Conservation (phyloP, 2,329 filamentous ascomycete species). For the Lasiodiplodia sp. region DNA sequence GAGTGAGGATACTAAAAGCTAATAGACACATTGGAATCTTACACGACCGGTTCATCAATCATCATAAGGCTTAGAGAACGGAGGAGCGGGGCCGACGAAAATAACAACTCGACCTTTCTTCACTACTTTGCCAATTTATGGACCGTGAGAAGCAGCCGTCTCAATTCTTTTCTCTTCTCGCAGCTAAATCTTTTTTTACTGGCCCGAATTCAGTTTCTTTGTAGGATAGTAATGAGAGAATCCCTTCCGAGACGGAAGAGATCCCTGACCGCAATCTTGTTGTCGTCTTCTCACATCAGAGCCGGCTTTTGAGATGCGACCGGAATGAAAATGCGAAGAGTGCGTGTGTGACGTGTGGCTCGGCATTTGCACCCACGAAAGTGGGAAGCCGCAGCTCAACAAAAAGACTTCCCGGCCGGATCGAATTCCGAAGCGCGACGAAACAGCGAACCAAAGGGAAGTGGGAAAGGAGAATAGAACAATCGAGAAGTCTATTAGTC, state of each 20-base stretch:
- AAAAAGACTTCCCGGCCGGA: neutral
- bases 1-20: neutral
- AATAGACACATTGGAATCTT: neutral
- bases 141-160: neutral
- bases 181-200: neutral
- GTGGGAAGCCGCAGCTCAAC: neutral
- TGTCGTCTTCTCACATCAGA: neutral
- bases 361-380: neutral
- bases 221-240: neutral
- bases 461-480: neutral
- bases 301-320: neutral
- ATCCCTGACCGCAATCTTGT: neutral
- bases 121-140: neutral
- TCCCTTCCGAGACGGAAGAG: neutral
- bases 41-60: neutral
- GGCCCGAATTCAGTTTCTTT: neutral
- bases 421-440: neutral
- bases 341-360: neutral
- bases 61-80: neutral
- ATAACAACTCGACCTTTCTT: neutral
- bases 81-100: neutral
- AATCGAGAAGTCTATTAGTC: neutral
- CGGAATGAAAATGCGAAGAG: neutral
- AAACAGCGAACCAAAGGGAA: neutral
- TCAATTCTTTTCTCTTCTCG: neutral